These are phyloP conservation scores for Rhizophagus clarus DNA, from an alignment of 192 early-diverging fungal species.

Conservation along the genomic window DNA sequence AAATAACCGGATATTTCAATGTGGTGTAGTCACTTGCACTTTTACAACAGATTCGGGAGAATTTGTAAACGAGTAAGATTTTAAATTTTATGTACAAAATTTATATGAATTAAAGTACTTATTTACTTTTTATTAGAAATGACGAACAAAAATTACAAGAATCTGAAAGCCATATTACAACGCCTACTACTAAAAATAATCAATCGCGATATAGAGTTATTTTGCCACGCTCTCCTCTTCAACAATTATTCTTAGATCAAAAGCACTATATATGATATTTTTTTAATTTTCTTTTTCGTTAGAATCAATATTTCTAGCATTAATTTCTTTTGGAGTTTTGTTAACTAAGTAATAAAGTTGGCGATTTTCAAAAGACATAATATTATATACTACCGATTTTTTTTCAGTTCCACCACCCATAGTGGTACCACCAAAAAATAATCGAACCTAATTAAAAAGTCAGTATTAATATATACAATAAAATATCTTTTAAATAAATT, in stretches of 20 bases:
- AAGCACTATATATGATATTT: no score
- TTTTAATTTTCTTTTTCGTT: not conserved
- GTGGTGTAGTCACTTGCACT: not conserved
- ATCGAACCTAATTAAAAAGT: not conserved
- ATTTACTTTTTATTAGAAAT: no score
- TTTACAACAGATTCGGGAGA: not conserved
- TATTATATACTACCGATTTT: constrained; percentile 6
- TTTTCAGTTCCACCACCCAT: not conserved
- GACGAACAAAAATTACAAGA: no score
- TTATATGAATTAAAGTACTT: no score
- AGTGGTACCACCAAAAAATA: constrained; percentile 5
- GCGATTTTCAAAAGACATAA: constrained; percentile 11
- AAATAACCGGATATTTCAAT: not conserved
- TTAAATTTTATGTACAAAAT: no score
- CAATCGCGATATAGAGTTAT: no score
- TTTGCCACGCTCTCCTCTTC: not conserved
- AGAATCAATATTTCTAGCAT: constrained; percentile 1
- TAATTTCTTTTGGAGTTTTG: constrained; percentile 9
- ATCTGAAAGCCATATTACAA: no score
- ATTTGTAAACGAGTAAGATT: not conserved
- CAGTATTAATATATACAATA: no score
- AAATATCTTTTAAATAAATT: no score
- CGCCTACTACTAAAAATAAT: no score
- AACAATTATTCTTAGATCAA: not conserved
- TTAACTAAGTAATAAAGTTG: constrained; percentile 5